Evolutionary conservation across 352 stramenopile species (phyloP), one percentile per base, ranked within the genome.

Genomic region (Pythium grandisporangium): DNA sequence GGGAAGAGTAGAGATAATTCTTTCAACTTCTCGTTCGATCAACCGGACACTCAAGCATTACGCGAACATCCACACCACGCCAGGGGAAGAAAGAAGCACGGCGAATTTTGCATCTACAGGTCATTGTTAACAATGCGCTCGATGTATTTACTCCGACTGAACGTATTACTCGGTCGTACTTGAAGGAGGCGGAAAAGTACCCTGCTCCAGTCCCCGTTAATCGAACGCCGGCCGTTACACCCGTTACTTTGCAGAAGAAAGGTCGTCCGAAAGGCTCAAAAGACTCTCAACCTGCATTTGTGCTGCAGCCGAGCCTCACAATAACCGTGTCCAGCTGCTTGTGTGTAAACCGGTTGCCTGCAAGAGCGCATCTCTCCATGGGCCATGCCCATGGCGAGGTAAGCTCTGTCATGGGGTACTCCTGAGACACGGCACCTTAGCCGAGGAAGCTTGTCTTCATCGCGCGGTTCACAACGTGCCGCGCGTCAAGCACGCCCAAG

Each of bases 81-180:
- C 49, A 57, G 23, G 49, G 49, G 20, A 42, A 52, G 49, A 50
- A 57, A 32, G 49, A 57, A 2, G 37, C 52, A 25, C 42, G 49
- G 7, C 36, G 49, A 3, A 57, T 57, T 16, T 23, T 52, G 2
- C 30, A 57, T 34, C 29, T 57, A 10, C 36, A 52, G 3, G 27
- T 24, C 23, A 51, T 57, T 35, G 42, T 30, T 10, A 23, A 39
- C 22, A 44, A 52, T 16, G 42, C 43, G 2, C 49, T 42, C n/a
- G 49, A 57, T 23, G 42, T 14, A 2, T 56, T 57, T 32, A 12
- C 32, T 8, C 11, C 49, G 3, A 48, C 49, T 13, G 42, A 57
- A 20, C 36, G 42, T 11, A 24, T 57, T 21, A 57, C 49, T 19
- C 27, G 42, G 20, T 57, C 42, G 2, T 11, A 23, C 3, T 7